Conservation (phyloP, 495 filamentous ascomycete species). For the Apodospora peruviana region DNA sequence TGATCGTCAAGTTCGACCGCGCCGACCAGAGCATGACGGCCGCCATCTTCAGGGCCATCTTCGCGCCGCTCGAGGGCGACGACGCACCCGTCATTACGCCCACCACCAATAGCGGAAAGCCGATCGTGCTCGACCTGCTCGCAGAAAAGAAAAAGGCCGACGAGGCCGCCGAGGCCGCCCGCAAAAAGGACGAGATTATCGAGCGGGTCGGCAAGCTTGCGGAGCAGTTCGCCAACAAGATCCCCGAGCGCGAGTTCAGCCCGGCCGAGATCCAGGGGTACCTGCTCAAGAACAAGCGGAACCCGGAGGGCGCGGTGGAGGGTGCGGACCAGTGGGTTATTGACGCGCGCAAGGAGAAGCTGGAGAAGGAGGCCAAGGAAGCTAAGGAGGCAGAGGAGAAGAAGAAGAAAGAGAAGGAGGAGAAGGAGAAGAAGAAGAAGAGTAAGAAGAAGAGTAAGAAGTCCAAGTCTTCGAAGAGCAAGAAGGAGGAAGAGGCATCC, state of each 20-base stretch:
- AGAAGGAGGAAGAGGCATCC: conserved; percentile 16
- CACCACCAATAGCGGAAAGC: not conserved
- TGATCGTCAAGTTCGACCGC: conserved; percentile 60
- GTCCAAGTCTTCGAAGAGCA: conserved; percentile 19
- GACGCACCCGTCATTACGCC: conserved; percentile 13
- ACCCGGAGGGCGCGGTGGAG: conserved; percentile 54
- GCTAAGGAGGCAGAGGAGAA: conserved; percentile 38
- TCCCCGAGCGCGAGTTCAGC: conserved; percentile 61
- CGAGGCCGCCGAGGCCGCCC: conserved; percentile 24
- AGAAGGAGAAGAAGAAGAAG: conserved; percentile 24
- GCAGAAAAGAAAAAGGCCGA: conserved; percentile 31
- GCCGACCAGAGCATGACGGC: conserved; percentile 42
- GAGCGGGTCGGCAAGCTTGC: conserved; percentile 33
- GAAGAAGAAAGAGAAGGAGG: conserved; percentile 29
- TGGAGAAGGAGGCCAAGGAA: conserved; percentile 46
- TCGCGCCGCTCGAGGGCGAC: conserved; percentile 41
- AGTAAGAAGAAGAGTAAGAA: conserved; percentile 23
- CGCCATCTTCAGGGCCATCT: conserved; percentile 44
- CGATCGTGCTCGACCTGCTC: conserved; percentile 12
- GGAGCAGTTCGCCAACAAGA: conserved; percentile 49
- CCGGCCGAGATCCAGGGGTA: conserved; percentile 78
- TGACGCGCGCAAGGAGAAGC: conserved; percentile 51
- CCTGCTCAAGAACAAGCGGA: conserved; percentile 61
- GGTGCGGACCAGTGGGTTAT: conserved; percentile 55
- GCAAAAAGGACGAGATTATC: conserved; percentile 32